A percentile compares a stretch with the other conserved stretches of the same genome.
Evolutionary conservation across 805 yeast species (phyloP).

Genomic region (Saccharomycopsis vini): DNA sequence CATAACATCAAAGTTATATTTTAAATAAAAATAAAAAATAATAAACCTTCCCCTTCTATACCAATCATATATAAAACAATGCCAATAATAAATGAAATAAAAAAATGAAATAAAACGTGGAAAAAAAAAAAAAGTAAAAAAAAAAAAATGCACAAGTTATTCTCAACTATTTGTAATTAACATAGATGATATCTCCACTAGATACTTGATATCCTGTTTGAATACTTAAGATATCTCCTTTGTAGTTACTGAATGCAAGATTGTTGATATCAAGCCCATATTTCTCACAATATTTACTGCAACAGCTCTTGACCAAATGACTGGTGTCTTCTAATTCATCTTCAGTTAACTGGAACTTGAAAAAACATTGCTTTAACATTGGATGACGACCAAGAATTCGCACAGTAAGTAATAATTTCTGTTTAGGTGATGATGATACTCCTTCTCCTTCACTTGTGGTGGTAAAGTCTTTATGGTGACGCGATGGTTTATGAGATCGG

Average conservation of each 20-base stretch:
- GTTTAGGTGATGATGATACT: not conserved
- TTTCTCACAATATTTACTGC: constrained; percentile 13
- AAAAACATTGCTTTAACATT: constrained; percentile 14
- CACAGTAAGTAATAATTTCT: constrained; percentile 2
- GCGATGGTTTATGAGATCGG: not conserved
- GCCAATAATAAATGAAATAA: not conserved
- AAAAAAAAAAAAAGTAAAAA: not conserved
- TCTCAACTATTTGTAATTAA: constrained; percentile 5
- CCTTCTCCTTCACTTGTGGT: not conserved
- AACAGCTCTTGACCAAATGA: constrained; percentile 6
- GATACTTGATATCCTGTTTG: constrained; percentile 1
- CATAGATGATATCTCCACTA: constrained; percentile 16
- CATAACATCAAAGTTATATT: not conserved
- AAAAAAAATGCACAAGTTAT: no score
- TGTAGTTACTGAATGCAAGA: constrained; percentile 12
- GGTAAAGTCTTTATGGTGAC: not conserved
- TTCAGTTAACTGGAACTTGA: constrained; percentile 9
- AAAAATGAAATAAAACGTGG: not conserved
- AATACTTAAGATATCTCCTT: constrained; percentile 9
- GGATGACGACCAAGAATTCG: constrained; percentile 14
- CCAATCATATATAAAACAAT: no score
- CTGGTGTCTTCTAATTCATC: constrained; percentile 7
- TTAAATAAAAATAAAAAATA: no score
- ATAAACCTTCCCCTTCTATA: no score
- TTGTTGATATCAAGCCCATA: constrained; percentile 1